Base-by-base conservation (phyloP, 495 filamentous ascomycete genomes). In the Cryomyces minteri region DNA sequence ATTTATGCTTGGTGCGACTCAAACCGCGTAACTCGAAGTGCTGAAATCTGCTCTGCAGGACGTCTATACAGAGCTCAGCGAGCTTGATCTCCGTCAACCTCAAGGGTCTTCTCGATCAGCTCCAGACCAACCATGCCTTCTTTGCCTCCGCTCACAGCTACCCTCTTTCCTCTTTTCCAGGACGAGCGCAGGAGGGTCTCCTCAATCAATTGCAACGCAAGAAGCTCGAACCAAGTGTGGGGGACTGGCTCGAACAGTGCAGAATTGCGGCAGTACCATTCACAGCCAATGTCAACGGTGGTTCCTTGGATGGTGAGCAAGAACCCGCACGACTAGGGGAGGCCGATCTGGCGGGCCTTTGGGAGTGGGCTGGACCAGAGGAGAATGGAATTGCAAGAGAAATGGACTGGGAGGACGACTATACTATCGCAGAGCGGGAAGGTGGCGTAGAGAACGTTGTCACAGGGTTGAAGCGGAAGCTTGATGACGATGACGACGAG, bases 221-320 rank as follows among this genome's bases (percentile, higher is more conserved):
- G 61, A 88, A 88, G 58, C 71, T 82, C 25, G 82, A 88, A 43
- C 80, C 83, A 4, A 66, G 71, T 4, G 75, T 84, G 29, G 81
- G 85, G 49, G 72, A 72, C 31, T 80, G 76, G 70, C 76, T 88
- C 10, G 73, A 74, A 6, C 67, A 77, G 37, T 79, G 77, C 6
- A 70, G 72, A 4, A 57, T 54, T 6, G 48, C 38, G 10, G 51
- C 52, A 28, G 46, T 39, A 11, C 47, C 48, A 28, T 48, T 54
- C 32, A 48, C 32, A 29, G 33, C 53, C 5, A 42, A 46, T 14
- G 42, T 37, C 18, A 25, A 25, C 18, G 18, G 18, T 11, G 47
- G 43, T 10, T 31, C 45, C 6, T 48, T 38, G 47, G 41, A 49
- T 30, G 32, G 43, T 29, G 46, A 31, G 5, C 30, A 38, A 45